These are phyloP conservation scores for Heterobasidion annosum DNA, from an alignment of 1,284 basidiomycete genomes.

Conservation along the genomic window DNA sequence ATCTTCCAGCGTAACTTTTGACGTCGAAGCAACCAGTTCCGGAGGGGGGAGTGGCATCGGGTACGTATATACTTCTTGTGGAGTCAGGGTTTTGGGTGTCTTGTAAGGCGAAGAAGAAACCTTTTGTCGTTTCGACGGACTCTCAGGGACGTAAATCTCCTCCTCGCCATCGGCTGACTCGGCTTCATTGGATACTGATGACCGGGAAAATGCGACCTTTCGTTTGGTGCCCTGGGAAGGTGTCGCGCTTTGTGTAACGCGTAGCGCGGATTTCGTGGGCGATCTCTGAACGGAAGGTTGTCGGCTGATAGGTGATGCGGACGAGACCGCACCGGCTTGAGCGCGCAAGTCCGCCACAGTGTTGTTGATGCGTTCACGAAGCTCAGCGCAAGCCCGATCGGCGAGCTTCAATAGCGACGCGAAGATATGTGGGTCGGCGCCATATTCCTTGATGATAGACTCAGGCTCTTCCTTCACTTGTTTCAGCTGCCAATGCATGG, in stretches of 20 bases:
- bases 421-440: constrained; percentile 1
- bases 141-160: constrained; percentile 6
- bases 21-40: constrained; percentile 3
- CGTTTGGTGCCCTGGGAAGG: constrained; percentile 6
- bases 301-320: not conserved
- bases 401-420: constrained; percentile 1
- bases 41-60: constrained; percentile 2
- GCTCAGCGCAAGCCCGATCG: constrained; percentile 3
- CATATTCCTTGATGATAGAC: constrained; percentile 1
- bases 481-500: constrained; percentile 1
- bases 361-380: constrained; percentile 5
- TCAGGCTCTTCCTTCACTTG: not conserved
- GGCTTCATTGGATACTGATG: not conserved
- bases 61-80: constrained; percentile 3
- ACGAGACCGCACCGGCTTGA: not conserved
- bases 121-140: constrained; percentile 8
- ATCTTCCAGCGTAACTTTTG: not conserved
- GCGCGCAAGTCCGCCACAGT: constrained; percentile 5
- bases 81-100: not conserved
- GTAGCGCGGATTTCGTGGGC: constrained; percentile 11
- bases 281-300: constrained; percentile 1
- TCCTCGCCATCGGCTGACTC: constrained; percentile 3
- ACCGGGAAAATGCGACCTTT: constrained; percentile 8
- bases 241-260: constrained; percentile 3
- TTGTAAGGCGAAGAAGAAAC: constrained; percentile 3